A percentile compares a stretch with the other conserved stretches of the same genome.
Conservation (phyloP, 495 filamentous ascomycete genomes). For the Aspergillus campestris region DNA sequence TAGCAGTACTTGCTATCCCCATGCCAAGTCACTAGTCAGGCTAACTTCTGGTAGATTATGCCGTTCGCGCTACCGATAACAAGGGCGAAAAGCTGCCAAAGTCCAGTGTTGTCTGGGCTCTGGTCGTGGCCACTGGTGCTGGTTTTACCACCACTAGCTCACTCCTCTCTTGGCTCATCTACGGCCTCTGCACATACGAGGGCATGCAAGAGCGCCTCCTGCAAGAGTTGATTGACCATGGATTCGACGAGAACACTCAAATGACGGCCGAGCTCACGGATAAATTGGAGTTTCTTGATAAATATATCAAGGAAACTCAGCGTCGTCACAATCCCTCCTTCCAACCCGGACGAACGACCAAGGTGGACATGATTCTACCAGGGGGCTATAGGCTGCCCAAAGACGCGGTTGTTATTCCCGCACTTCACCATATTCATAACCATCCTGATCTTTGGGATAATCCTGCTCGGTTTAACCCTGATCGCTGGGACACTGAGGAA, state of each 20-base stretch:
- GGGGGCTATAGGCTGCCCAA: conserved; percentile 46
- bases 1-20: background rate
- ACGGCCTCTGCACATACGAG: conserved; percentile 37
- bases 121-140: conserved; percentile 35
- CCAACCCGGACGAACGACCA: conserved; percentile 46
- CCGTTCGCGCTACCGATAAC: conserved; percentile 39
- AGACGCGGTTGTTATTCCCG: conserved; percentile 38
- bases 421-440: conserved; percentile 44
- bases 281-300: conserved; percentile 39
- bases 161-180: conserved; percentile 47
- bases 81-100: conserved; percentile 45
- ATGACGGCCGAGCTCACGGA: conserved; percentile 33
- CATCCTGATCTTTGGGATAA: conserved; percentile 45
- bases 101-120: conserved; percentile 19
- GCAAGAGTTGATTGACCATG: conserved; percentile 46
- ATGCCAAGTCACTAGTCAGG: background rate
- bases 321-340: conserved; percentile 47
- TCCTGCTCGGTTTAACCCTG: conserved; percentile 43
- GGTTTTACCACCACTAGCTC: conserved; percentile 47
- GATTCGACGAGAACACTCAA: conserved; percentile 24
- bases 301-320: conserved; percentile 50
- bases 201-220: conserved; percentile 44
- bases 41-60: conserved; percentile 26
- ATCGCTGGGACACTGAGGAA: conserved; percentile 44
- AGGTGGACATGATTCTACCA: conserved; percentile 42